These are phyloP conservation scores for Zoysia matrella DNA, from an alignment of 202 grass and related monocot genomes.

Conservation along the genomic window DNA sequence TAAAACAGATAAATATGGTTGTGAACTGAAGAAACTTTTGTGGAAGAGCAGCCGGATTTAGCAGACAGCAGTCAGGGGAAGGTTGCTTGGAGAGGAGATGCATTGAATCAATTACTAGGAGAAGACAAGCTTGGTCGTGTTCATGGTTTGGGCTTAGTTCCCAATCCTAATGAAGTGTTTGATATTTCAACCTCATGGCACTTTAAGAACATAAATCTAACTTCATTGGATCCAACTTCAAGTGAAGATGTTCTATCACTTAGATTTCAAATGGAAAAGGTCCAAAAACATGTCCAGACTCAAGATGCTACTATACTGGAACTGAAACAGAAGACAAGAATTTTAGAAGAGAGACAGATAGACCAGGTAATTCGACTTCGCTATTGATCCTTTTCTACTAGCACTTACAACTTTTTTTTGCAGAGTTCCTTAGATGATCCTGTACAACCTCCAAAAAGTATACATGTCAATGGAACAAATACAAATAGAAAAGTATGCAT, in stretches of 20 bases:
- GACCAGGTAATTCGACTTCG: neutral
- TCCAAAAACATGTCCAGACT: neutral
- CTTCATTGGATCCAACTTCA: conserved; percentile 1
- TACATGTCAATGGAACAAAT: neutral
- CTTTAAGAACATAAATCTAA: conserved; percentile 16
- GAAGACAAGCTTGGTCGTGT: conserved; percentile 23
- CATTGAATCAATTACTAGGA: conserved; percentile 24
- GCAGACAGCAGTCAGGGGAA: neutral
- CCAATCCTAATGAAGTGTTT: conserved; percentile 10
- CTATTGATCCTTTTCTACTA: neutral
- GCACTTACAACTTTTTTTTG: neutral
- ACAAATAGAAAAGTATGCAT: neutral
- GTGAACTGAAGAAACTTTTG: neutral
- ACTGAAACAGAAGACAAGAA: neutral
- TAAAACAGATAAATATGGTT: neutral
- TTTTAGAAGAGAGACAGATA: neutral
- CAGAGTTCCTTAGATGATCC: neutral
- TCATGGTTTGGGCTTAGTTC: conserved; percentile 38
- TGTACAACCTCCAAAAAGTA: neutral
- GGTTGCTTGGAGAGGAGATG: conserved; percentile 29
- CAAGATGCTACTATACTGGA: neutral
- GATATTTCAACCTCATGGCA: neutral
- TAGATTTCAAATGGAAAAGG: neutral
- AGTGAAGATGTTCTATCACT: conserved; percentile 24
- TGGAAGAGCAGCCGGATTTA: conserved; percentile 10